These are phyloP conservation scores for Nakazawaea wyomingensis DNA, from an alignment of 805 yeast genomes.

Conservation along the genomic window DNA sequence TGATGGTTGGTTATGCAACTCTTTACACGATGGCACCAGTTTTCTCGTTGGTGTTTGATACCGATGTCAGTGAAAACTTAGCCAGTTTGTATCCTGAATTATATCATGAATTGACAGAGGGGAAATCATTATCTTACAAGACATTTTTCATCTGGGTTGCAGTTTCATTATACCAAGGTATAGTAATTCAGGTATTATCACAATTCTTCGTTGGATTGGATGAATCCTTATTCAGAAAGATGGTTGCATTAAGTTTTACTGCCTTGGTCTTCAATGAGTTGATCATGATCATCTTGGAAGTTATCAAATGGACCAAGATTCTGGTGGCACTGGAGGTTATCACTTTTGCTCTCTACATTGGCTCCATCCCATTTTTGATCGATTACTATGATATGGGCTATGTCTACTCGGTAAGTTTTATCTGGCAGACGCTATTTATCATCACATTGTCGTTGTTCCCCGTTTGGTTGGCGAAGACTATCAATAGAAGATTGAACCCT, in stretches of 20 bases:
- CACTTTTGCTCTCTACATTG: constrained; percentile 62
- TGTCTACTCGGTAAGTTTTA: constrained; percentile 50
- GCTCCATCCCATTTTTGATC: constrained; percentile 73
- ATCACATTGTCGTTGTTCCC: constrained; percentile 74
- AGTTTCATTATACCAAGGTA: constrained; percentile 88
- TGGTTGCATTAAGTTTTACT: constrained; percentile 87
- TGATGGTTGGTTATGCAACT: constrained; percentile 98
- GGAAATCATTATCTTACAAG: constrained; percentile 76
- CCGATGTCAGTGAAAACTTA: constrained; percentile 84
- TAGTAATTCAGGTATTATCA: constrained; percentile 74
- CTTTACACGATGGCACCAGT: constrained; percentile 98
- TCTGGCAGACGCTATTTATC: constrained; percentile 65
- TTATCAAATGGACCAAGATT: constrained; percentile 81
- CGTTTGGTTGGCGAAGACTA: constrained; percentile 78
- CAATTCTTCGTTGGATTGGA: constrained; percentile 69
- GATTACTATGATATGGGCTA: constrained; percentile 82
- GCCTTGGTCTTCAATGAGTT: constrained; percentile 80
- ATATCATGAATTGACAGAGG: constrained; percentile 86
- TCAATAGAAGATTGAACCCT: constrained; percentile 75
- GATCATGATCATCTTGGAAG: constrained; percentile 88
- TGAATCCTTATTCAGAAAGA: constrained; percentile 46
- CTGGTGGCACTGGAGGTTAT: constrained; percentile 72
- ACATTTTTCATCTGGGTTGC: constrained; percentile 91
- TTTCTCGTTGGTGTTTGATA: constrained; percentile 84
- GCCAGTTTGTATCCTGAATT: constrained; percentile 92